phyloP scores from a whole-genome alignment of 495 filamentous ascomycete genomes.

The Hypoxylon perforatum region DNA sequence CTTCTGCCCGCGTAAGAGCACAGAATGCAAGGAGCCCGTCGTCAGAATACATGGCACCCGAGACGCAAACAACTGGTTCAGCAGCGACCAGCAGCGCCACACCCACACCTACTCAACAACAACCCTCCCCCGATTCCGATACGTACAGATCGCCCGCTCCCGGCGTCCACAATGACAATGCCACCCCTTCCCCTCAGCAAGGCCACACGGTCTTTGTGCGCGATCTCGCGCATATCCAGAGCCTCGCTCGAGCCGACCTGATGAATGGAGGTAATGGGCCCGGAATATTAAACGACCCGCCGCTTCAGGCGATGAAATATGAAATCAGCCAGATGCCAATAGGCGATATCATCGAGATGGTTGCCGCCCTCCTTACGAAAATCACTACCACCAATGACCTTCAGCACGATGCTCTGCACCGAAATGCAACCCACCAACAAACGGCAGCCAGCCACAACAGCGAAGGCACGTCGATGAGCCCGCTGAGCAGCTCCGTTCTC shows the following conservation, averaged over 20 bases:
- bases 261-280: slow-evolving; percentile 60
- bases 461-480: slow-evolving; percentile 74
- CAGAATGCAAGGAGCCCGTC: slow-evolving; percentile 46
- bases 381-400: slow-evolving; percentile 97
- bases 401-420: slow-evolving; percentile 78
- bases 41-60: slow-evolving; percentile 50
- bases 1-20: slow-evolving; percentile 48
- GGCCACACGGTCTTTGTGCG: slow-evolving; percentile 76
- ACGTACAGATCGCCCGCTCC: slow-evolving; percentile 33
- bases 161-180: slow-evolving; percentile 38
- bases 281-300: slow-evolving; percentile 60
- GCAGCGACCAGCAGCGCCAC: slow-evolving; percentile 49
- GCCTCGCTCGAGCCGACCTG: slow-evolving; percentile 81
- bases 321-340: slow-evolving; percentile 99
- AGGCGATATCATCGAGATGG: slow-evolving; percentile 98
- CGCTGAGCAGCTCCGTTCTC: slow-evolving; percentile 87
- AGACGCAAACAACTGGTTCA: slow-evolving; percentile 41
- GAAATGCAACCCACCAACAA: slow-evolving; percentile 59
- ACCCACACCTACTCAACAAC: slow-evolving; percentile 48
- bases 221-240: slow-evolving; percentile 88
- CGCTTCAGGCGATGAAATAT: slow-evolving; percentile 72
- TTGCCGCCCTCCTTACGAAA: slow-evolving; percentile 96
- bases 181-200: slow-evolving; percentile 41
- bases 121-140: slow-evolving; percentile 73
- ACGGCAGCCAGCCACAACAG: slow-evolving; percentile 60